Evolutionary conservation across 2,329 filamentous ascomycete genomes (phyloP), one percentile per base, ranked within the genome.

Genomic region (Exophiala lecanii-corni): DNA sequence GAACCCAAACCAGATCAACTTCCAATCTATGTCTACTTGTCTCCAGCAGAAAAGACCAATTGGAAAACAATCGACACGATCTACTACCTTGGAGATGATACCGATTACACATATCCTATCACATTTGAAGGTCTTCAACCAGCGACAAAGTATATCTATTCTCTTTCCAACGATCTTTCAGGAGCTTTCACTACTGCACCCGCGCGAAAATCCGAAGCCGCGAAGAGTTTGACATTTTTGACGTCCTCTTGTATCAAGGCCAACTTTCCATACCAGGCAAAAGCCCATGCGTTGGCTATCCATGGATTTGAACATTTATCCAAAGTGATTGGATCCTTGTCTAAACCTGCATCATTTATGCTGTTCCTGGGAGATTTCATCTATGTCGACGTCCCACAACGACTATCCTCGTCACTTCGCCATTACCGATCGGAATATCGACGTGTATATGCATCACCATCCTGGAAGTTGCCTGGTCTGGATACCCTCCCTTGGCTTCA

Each of bases 401-500:
- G 84, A 7, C 84, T 89, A 60, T 89, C 88, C 9, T 79, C 75
- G 30, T 75, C 79, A 0, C 69, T 74, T 1, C 81, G 86, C 41
- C 81, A 89, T 57, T 98, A 96, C 62, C 79, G 89, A 37, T 80
- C 87, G 59, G 89, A 96, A 60, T 98, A 98, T 60, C 82, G 91
- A 15, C 88, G 94, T 56, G 82, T 96, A n/a, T 98, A 98, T 59
- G 84, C 87, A 0, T 95, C 89, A 2, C 91, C 91, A 0, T 91
- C 95, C 53, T 98, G 92, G 92, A 72, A 51, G 10, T 44, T 54
- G 15, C 70, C 79, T 1, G 81, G 86, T 9, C 80, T 80, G 1
- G 74, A 84, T 54, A 82, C 88, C 42, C 71, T 97, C n/a, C 94
- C 89, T 56, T 98, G 92, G 92, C 87, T 97, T 33, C 92, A 98